Base-by-base conservation (phyloP, 768 basidiomycete species). In the Tulasnella sp. region DNA sequence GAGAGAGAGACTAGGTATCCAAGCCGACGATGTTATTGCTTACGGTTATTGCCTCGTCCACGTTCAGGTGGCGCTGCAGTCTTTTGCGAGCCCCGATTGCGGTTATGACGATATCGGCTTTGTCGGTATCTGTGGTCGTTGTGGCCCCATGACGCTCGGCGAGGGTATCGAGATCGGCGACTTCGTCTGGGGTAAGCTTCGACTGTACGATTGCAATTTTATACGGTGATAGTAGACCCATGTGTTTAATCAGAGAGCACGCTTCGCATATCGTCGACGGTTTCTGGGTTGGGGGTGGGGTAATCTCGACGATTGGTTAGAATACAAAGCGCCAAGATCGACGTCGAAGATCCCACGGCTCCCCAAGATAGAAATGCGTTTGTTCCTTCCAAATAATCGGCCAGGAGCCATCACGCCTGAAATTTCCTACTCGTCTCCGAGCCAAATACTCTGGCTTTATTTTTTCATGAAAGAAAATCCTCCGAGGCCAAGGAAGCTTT, bases 191-290 rank as follows among this genome's bases (percentile, higher is more conserved):
- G 8, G 79, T 71, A 58, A 87, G 46, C 76, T 87, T 87, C 6
- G 84, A 83, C 56, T 83, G 80, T 78, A 87, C 81, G 78, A 87
- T 83, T 78, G 85, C 76, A 40, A 87, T 73, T 72, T 73, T 82
- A 0, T 85, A n/a, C 3, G 79, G 76, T 24, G 71, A 58, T 19
- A 81, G 68, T 46, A 78, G 71, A 4, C 46, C 62, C 52, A 52
- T 52, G 52, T 52, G 52, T 21, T n/a, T 52, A 52, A 24, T 6
- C 12, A n/a, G 52, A 52, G 52, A 52, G 52, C 7, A n/a, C 12
- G 24, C 21, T 52, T 52, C 21, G 21, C 8, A 46, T 19, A 46
- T 6, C 12, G 46, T 6, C 2, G 46, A 46, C 12, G 46, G 46
- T 14, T 46, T 46, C 46, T 46, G 7, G 46, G 19, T 46, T 2